phyloP scores from a whole-genome alignment of 2,329 filamentous ascomycete genomes.

The Botryotinia convoluta region DNA sequence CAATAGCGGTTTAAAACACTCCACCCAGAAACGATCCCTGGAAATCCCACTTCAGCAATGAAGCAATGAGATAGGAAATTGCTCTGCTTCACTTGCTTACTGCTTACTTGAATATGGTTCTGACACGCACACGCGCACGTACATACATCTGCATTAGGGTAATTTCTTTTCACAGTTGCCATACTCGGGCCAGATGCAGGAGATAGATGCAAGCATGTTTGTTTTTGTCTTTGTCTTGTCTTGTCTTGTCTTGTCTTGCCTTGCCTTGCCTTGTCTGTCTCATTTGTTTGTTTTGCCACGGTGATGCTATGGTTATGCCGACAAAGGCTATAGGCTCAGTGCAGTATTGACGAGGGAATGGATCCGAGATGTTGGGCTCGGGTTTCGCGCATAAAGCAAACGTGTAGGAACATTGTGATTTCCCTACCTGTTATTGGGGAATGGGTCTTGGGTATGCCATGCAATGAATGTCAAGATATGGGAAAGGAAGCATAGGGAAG shows the following conservation, averaged over 20 bases:
- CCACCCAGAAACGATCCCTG: not conserved
- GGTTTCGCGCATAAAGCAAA: slow-evolving; percentile 1
- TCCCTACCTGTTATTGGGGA: not conserved
- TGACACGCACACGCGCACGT: slow-evolving; percentile 11
- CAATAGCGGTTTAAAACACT: not conserved
- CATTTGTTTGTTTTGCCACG: not conserved
- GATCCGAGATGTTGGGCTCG: slow-evolving; percentile 7
- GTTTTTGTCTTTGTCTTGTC: not conserved
- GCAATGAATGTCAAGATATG: not conserved
- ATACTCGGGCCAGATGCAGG: slow-evolving; percentile 2
- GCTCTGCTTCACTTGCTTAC: not conserved
- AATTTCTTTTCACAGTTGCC: not conserved
- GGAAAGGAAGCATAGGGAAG: slow-evolving; percentile 5
- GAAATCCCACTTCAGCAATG: not conserved
- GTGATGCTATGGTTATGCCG: slow-evolving; percentile 4
- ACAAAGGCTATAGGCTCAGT: not conserved
- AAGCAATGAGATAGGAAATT: slow-evolving; percentile 4
- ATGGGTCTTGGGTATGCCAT: not conserved
- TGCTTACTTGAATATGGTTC: slow-evolving; percentile 16
- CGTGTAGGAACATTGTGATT: not conserved
- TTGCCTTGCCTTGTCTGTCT: not conserved
- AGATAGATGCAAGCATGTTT: slow-evolving; percentile 7
- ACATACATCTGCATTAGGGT: slow-evolving; percentile 16
- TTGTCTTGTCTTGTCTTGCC: not conserved
- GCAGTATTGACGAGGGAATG: not conserved